Percentiles rank a stretch among this genome's conserved stretches.
phyloP scores from a whole-genome alignment of 2,329 filamentous ascomycete genomes.

The Scytalidium lignicola region DNA sequence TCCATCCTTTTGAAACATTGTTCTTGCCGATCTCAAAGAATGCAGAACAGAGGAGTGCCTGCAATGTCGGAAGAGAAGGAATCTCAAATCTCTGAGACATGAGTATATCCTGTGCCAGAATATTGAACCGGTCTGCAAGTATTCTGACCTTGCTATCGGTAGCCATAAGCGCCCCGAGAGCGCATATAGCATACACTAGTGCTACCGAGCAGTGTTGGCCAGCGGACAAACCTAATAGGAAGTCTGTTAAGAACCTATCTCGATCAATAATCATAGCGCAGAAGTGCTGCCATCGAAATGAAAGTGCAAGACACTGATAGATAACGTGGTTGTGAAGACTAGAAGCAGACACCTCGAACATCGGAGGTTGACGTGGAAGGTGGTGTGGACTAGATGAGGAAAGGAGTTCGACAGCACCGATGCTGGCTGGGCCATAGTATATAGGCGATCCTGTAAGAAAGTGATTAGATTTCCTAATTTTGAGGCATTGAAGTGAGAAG shows the following conservation, averaged over 20 bases:
- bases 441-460: too few relatives aligned
- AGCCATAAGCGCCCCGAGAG: slow-evolving; percentile 13
- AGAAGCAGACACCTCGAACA: too few relatives aligned
- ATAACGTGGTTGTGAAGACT: slow-evolving; percentile 2
- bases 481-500: too few relatives aligned
- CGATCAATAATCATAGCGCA: slow-evolving; percentile 14
- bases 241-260: slow-evolving; percentile 13
- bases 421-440: too few relatives aligned
- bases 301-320: slow-evolving; percentile 11
- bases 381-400: too few relatives aligned
- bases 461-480: too few relatives aligned
- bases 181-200: slow-evolving; percentile 8
- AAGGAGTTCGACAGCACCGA: too few relatives aligned
- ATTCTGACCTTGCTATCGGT: slow-evolving; percentile 2
- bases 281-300: slow-evolving; percentile 13
- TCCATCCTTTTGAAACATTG: slow-evolving; percentile 12
- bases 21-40: slow-evolving; percentile 10
- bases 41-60: slow-evolving; percentile 9
- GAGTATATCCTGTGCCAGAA: slow-evolving; percentile 3
- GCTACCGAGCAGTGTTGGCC: slow-evolving; percentile 7
- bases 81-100: slow-evolving; percentile 4
- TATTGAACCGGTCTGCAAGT: slow-evolving; percentile 4
- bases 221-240: slow-evolving; percentile 1
- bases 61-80: slow-evolving; percentile 6
- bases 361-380: too few relatives aligned